Base-by-base conservation (phyloP, 169 alveolate genomes). In the Plasmodium yoelii region DNA sequence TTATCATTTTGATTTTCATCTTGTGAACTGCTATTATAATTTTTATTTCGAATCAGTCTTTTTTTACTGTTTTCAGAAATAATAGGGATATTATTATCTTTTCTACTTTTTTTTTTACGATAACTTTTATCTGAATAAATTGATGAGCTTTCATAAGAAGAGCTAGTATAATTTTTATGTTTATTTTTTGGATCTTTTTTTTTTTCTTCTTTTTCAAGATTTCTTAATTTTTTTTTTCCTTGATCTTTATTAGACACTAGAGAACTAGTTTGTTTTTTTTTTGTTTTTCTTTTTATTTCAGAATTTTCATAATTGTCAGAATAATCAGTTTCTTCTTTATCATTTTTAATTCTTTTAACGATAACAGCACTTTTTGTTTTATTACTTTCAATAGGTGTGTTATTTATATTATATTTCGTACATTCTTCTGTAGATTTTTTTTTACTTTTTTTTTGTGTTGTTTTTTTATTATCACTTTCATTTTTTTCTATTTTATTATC, bases 61-160 rank as follows among this genome's bases (percentile, higher is more conserved):
- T n/a, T 15, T 5, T 57, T 24, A 19, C 4, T 18, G 4, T 57
- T 8, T 18, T 19, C 22, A 15, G n/a, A 8, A 19, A 15, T 0
- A 19, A 8, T 12, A 18, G 18, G 67, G 5, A 1, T 28, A 13
- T 57, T 18, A 8, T 18, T 24, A 13, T 57, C 67, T 57, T 57
- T 57, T 8, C 1, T 65, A 18, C 15, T 59, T 65, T 75, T 75
- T 34, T 75, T 61, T 75, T 34, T 24, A 22, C 18, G 49, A 75
- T 28, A 44, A 9, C 63, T 56, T 7, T 18, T 2, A 3, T 28
- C 70, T 5, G 87, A 56, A 57, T 34, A 34, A 34, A 5, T 3
- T 8, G 77, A n/a, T 5, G 46, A 68, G 13, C 8, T 18, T 19
- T 68, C 77, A 15, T 44, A 68, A 12, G 42, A 34, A 34, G 42